Percentiles rank a stretch among this genome's conserved stretches.
Evolutionary conservation across 2,329 filamentous ascomycete species (phyloP).

Genomic region (Ustulina deusta): DNA sequence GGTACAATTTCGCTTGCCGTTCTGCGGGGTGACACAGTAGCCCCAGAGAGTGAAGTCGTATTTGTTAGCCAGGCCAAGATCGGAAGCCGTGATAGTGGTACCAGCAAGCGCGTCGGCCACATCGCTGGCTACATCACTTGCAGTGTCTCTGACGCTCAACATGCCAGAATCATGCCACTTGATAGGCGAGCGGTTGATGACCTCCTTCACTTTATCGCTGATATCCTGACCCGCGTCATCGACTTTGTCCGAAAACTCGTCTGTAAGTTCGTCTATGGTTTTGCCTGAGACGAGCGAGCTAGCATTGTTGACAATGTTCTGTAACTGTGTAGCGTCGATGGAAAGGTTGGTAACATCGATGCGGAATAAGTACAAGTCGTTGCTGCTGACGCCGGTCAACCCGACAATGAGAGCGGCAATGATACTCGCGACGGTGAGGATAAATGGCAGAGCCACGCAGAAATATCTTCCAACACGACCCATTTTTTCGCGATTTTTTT

Average conservation of each 20-base stretch:
- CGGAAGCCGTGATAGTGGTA: constrained; percentile 66
- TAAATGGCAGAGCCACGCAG: constrained; percentile 89
- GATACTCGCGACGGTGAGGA: constrained; percentile 81
- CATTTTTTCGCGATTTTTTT: constrained; percentile 52
- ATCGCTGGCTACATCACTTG: constrained; percentile 25
- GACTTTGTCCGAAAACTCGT: constrained; percentile 1
- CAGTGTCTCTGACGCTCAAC: constrained; percentile 11
- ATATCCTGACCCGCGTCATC: constrained; percentile 31
- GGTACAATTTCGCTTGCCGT: constrained; percentile 74
- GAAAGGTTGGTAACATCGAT: constrained; percentile 73
- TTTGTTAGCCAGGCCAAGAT: constrained; percentile 75
- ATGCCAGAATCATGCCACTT: constrained; percentile 40
- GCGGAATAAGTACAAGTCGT: constrained; percentile 68
- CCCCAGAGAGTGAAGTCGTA: constrained; percentile 90
- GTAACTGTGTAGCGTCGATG: constrained; percentile 57
- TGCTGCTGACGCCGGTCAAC: constrained; percentile 67
- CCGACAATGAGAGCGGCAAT: constrained; percentile 73
- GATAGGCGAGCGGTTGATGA: constrained; percentile 36
- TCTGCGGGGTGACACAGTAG: constrained; percentile 77
- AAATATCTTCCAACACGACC: constrained; percentile 77
- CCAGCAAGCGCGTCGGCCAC: constrained; percentile 44
- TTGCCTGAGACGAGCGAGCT: constrained; percentile 32
- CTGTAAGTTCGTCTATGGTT: constrained; percentile 19
- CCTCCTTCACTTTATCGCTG: constrained; percentile 34
- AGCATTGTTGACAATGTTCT: constrained; percentile 41